Base-by-base conservation (phyloP, 345 rosid species). In the Reutealis trisperma region DNA sequence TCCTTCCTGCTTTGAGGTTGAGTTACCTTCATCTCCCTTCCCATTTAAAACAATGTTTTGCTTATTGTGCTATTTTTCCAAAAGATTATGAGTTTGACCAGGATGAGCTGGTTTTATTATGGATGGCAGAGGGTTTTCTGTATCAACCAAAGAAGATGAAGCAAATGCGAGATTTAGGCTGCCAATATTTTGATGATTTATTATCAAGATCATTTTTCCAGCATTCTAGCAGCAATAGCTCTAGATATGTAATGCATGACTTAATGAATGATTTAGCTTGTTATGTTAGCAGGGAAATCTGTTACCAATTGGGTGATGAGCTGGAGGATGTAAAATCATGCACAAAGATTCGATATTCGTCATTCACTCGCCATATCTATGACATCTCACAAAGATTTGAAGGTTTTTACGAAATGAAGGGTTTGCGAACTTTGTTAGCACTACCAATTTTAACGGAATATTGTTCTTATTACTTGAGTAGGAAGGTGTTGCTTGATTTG, bases 21-120 rank as follows among this genome's bases (percentile, higher is more conserved):
- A 83, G 85, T 24, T 83, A 79, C 27, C 22, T 34, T 16, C 66
- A 81, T 67, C 75, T 81, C 6, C 78, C 84, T 15, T 37, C 52
- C 2, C 27, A 59, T 37, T 22, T 77, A 12, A 74, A 78, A 21
- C 30, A 24, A 32, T 77, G 84, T 19, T 81, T 81, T 2, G 63
- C 78, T 12, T 77, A 67, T 2, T 77, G 78, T 22, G 76, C 84
- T 0, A 58, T 74, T 42, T 74, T 81, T 58, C 81, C 81, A 0
- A 74, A 77, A 59, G 81, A 65, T 61, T 77, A 55, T 19, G 54
- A 60, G 16, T 63, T 63, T 1, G 21, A 63, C 32, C 8, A 30
- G 21, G n/a, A 63, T 63, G 66, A 63, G 21, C 2, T 63, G n/a
- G 66, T 63, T 27, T 25, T 30, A 8, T 25, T 62, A 5, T 24